Percentiles rank a stretch among this genome's conserved stretches.
phyloP scores from a whole-genome alignment of 2,329 filamentous ascomycete genomes.

The Diaporthe helianthi region DNA sequence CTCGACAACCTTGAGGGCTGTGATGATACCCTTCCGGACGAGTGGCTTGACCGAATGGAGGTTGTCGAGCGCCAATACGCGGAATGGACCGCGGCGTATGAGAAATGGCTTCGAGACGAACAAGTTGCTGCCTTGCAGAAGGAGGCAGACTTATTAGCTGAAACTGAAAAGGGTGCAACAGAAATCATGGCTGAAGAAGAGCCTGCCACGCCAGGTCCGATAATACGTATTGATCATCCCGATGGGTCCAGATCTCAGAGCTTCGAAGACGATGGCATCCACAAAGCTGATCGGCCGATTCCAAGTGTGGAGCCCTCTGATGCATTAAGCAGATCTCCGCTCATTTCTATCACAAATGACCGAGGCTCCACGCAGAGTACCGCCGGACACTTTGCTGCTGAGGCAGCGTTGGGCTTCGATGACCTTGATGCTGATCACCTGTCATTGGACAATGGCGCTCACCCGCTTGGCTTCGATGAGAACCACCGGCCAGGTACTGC shows the following conservation, averaged over 20 bases:
- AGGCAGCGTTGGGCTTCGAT: not conserved
- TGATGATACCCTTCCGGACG: conserved; percentile 82
- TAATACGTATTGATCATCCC: conserved; percentile 28
- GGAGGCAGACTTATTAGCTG: not conserved
- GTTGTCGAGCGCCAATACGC: conserved; percentile 77
- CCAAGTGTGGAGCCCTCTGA: conserved; percentile 22
- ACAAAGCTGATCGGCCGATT: conserved; percentile 12
- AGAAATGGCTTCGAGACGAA: conserved; percentile 73
- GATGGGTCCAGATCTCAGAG: not conserved
- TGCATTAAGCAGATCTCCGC: conserved; percentile 11
- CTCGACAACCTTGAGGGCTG: conserved; percentile 85
- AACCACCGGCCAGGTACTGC: conserved; percentile 14
- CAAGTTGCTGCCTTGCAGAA: conserved; percentile 52
- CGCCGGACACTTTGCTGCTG: not conserved
- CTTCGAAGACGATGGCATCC: not conserved
- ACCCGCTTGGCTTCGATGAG: not conserved
- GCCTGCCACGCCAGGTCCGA: conserved; percentile 10
- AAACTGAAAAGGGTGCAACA: not conserved
- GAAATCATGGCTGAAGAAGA: not conserved
- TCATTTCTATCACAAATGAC: conserved; percentile 4
- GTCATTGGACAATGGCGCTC: conserved; percentile 8
- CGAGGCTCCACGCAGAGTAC: conserved; percentile 1
- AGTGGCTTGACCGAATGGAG: conserved; percentile 90
- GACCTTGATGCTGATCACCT: conserved; percentile 27
- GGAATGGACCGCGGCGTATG: conserved; percentile 81